These are phyloP conservation scores for Myriosclerotinia curreyana DNA, from an alignment of 2,329 filamentous ascomycete species.

Conservation along the genomic window DNA sequence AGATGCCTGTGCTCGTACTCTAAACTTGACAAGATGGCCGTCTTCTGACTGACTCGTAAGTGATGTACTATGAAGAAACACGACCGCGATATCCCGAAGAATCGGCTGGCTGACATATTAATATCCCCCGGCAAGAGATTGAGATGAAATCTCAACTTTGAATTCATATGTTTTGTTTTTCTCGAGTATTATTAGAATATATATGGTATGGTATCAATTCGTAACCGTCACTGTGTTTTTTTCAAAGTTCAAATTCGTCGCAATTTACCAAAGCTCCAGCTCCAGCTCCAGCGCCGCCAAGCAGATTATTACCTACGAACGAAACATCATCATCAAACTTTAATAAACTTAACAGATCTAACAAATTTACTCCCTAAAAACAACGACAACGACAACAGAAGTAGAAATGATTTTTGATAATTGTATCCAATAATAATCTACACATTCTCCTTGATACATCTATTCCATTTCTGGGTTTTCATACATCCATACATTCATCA, in stretches of 20 bases:
- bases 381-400: slow-evolving; percentile 5
- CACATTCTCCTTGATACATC: neutral
- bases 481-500: neutral
- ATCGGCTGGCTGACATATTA: too few relatives aligned
- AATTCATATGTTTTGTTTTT: too few relatives aligned
- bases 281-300: slow-evolving; percentile 11
- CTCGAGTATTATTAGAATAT: too few relatives aligned
- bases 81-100: too few relatives aligned
- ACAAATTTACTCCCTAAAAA: neutral
- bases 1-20: too few relatives aligned
- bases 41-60: too few relatives aligned
- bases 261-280: slow-evolving; percentile 13
- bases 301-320: neutral
- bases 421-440: slow-evolving; percentile 1
- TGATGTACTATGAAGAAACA: too few relatives aligned
- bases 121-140: too few relatives aligned
- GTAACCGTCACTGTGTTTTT: too few relatives aligned
- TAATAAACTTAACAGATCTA: neutral
- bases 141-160: too few relatives aligned
- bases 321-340: neutral
- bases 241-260: neutral
- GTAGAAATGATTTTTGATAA: neutral
- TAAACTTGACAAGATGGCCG: too few relatives aligned
- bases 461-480: neutral
- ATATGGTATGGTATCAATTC: too few relatives aligned